Evolutionary conservation across 2,329 filamentous ascomycete genomes (phyloP), one percentile per base, ranked within the genome.

Genomic region (Pochonia chlamydosporia): DNA sequence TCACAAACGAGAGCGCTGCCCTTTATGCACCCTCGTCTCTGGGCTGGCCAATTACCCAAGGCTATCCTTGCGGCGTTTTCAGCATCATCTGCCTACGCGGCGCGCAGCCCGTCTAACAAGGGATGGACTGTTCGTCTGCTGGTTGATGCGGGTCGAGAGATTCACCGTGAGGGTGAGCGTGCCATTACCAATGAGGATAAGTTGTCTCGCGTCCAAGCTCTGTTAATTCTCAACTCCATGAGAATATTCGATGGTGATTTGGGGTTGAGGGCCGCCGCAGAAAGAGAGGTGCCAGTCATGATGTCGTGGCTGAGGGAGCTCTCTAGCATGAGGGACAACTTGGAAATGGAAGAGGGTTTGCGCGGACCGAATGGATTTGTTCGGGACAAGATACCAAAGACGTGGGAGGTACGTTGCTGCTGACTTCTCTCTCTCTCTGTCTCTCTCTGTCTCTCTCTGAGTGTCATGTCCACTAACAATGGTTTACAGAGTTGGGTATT

Each of bases 201-300:
- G 58, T 58, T 74, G 24, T 69, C 69, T 4, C 62, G 70, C 11
- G 61, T 70, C 4, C 71, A 74, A 53, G 71, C 70, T 1, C 58
- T 73, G 16, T 49, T 70, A 14, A 50, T 72, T 11, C 56, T 72
- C 25, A 68, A 73, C 49, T 58, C 63, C 2, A 67, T 74, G 30
- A 63, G 70, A 36, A 59, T 71, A 50, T 68, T 73, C 44, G 70
- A 73, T 35, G 72, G 70, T 0, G 70, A 74, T 43, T 48, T 73
- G 3, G 53, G 58, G 4, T 55, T 74, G 39, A 55, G 65, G 18
- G 63, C 68, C 2, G 60, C 71, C n/a, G 68, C 63, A 0, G 69
- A 73, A 50, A 56, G 65, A 31, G 70, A 73, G 44, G 52, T 63
- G 52, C 48, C 54, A 9, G 54, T 70, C 16, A 42, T 71, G 16